Evolutionary conservation across 2,329 filamentous ascomycete species (phyloP), one percentile per base, ranked within the genome.

Genomic region (Neofusicoccum laricinum): DNA sequence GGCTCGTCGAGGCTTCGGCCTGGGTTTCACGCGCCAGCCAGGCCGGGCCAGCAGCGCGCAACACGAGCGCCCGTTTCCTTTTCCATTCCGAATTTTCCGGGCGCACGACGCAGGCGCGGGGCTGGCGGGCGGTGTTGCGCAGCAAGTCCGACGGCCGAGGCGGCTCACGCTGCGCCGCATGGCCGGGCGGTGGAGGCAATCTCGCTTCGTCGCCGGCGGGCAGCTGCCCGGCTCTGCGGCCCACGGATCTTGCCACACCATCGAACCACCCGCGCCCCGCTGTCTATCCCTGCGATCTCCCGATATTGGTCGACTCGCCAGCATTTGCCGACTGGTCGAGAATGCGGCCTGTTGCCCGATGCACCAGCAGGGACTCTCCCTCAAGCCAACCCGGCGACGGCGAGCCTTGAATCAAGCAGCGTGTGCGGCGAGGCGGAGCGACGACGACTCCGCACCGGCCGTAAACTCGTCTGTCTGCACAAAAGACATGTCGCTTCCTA

Each of bases 221-320:
- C 50, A 19, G 32, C 32, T 55, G 40, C 50, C 50, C 32, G 21
- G 25, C 8, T 21, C 49, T 53, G 11, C n/a, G 32, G 49, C 15
- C 34, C 30, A 53, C 51, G 51, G 51, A 57, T 30, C 51, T 57
- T 57, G 53, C 53, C 38, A 57, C 12, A 2, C n/a, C 4, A 36
- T 61, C 57, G 43, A 38, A 61, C 57, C 41, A 61, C 57, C 30
- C n/a, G 15, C 1, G 53, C 53, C 53, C 53, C 53, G 53, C 53
- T 19, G 53, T 25, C 36, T 57, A 45, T 34, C 38, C 53, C 21
- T 57, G 38, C 53, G 53, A 57, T 57, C 38, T 57, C 53, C n/a
- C 53, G 38, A 57, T 43, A 57, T 57, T 57, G 30, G 43, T 19
- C 8, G 8, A 57, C 36, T 55, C 50, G 14, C 10, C 19, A 17